These are phyloP conservation scores for Hirsutella rhossiliensis DNA, from an alignment of 2,329 filamentous ascomycete species.

Conservation along the genomic window DNA sequence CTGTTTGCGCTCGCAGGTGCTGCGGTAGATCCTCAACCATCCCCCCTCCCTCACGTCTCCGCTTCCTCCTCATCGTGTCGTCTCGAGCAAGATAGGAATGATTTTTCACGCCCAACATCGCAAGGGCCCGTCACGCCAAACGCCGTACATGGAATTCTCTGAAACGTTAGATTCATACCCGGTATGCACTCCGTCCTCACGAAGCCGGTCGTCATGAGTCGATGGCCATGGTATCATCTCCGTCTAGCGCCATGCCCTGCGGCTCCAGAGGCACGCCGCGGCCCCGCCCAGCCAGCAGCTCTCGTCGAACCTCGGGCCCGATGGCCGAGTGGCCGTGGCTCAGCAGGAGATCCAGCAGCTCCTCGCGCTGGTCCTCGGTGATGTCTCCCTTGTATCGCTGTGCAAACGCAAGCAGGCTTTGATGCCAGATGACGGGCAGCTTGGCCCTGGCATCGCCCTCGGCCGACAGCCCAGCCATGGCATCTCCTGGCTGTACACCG, in stretches of 20 bases:
- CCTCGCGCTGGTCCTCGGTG: constrained; percentile 88
- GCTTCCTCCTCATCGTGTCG: neutral
- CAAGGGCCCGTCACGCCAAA: constrained; percentile 5
- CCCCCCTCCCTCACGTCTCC: neutral
- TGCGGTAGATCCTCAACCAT: too few relatives aligned
- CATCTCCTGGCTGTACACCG: constrained; percentile 37
- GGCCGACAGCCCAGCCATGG: constrained; percentile 33
- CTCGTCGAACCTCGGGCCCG: constrained; percentile 79
- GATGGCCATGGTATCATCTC: constrained; percentile 87
- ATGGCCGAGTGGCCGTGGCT: constrained; percentile 79
- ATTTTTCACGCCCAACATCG: neutral
- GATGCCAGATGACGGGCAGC: constrained; percentile 92
- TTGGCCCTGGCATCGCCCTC: constrained; percentile 45
- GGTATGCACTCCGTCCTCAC: neutral
- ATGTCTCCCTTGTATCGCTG: constrained; percentile 93
- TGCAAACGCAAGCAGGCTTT: constrained; percentile 83
- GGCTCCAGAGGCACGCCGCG: constrained; percentile 59
- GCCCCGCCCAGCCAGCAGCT: constrained; percentile 78
- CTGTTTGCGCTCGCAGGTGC: too few relatives aligned
- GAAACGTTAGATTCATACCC: constrained; percentile 3
- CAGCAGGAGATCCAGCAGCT: constrained; percentile 74
- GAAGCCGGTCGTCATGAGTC: constrained; percentile 22
- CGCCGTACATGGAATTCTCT: constrained; percentile 7
- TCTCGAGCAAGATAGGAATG: neutral
- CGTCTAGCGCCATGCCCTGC: constrained; percentile 45